Conservation (phyloP, 192 early-diverging fungal genomes). For the Gorgonomyces haynaldii region DNA sequence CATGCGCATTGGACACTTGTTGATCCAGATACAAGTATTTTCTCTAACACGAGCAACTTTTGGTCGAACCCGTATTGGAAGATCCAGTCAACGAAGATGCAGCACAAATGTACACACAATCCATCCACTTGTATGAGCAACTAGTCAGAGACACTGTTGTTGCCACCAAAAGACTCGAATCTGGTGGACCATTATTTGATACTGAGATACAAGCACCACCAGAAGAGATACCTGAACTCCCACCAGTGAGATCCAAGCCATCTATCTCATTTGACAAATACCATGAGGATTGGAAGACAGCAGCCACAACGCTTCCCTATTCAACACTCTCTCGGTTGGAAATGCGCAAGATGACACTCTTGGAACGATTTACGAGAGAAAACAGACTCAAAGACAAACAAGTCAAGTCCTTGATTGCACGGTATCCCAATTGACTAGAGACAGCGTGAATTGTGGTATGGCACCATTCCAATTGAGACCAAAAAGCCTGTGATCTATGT, state of each 20-base stretch:
- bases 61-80: conserved; percentile 28
- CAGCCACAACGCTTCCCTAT: conserved; percentile 28
- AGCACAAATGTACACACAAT: conserved; percentile 25
- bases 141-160: conserved; percentile 38
- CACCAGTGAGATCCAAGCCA: conserved; percentile 10
- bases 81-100: conserved; percentile 33
- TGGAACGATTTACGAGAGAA: conserved; percentile 11
- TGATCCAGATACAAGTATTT: conserved; percentile 27
- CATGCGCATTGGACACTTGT: conserved; percentile 16
- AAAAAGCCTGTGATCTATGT: too few relatives aligned
- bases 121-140: conserved; percentile 34
- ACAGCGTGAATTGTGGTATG: conserved; percentile 16
- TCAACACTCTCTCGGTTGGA: background rate
- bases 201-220: background rate
- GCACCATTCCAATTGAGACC: too few relatives aligned
- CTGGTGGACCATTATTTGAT: conserved; percentile 9
- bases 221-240: conserved; percentile 1
- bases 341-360: conserved; percentile 9
- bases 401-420: conserved; percentile 18
- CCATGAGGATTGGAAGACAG: conserved; percentile 29
- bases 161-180: conserved; percentile 27
- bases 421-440: background rate
- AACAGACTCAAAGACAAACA: conserved; percentile 16
- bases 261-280: conserved; percentile 37
- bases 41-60: conserved; percentile 13